These are phyloP conservation scores for Aristolochia fimbriata DNA, from an alignment of 164 flowering plant species.

Conservation along the genomic window DNA sequence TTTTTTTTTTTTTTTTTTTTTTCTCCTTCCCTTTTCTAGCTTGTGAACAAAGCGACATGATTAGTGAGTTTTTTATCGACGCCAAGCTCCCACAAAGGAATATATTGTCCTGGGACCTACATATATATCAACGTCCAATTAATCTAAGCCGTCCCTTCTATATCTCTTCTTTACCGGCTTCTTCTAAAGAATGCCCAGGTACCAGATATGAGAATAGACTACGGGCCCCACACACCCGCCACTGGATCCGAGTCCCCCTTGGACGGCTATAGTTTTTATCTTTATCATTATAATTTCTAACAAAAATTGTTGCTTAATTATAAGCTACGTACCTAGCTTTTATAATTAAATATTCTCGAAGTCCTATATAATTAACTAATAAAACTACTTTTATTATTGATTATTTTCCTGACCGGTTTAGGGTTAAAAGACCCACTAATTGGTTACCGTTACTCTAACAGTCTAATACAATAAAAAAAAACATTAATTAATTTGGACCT, in stretches of 20 bases:
- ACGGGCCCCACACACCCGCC: background rate
- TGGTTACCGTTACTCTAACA: too few relatives aligned
- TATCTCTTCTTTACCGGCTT: background rate
- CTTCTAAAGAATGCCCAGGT: background rate
- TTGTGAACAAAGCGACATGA: slow-evolving; percentile 10
- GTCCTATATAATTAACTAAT: too few relatives aligned
- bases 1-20: too few relatives aligned
- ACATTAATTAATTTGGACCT: too few relatives aligned
- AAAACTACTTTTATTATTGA: too few relatives aligned
- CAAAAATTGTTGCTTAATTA: too few relatives aligned
- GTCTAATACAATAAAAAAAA: too few relatives aligned
- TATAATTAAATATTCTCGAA: too few relatives aligned
- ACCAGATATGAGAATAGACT: background rate
- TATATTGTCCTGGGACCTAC: background rate
- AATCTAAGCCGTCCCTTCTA: background rate
- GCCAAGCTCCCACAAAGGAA: background rate
- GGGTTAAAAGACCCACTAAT: too few relatives aligned
- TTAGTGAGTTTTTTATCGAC: slow-evolving; percentile 1
- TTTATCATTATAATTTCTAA: background rate
- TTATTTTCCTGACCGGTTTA: too few relatives aligned
- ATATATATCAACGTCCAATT: background rate
- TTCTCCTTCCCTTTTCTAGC: slow-evolving; percentile 4
- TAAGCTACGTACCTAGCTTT: too few relatives aligned
- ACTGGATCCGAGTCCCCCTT: too few relatives aligned
- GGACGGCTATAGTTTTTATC: background rate